Evolutionary conservation across 352 stramenopile genomes (phyloP).

Genomic region (Globisporangium megalacanthum): DNA sequence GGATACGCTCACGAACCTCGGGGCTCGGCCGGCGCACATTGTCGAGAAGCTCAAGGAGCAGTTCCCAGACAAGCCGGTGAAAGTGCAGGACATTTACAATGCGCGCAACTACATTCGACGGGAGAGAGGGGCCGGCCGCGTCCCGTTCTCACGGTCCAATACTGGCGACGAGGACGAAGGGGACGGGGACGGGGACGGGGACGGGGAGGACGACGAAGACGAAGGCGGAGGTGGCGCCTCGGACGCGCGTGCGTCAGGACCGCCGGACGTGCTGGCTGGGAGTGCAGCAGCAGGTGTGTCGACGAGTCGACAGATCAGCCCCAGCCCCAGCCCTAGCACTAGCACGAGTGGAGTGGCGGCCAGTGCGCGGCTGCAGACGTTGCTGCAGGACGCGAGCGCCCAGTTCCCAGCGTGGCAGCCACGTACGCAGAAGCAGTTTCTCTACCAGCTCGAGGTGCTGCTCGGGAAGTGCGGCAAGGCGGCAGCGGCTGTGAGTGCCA

Average conservation of each 20-base stretch:
- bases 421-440: constrained; percentile 14
- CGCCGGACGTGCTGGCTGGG: too few species aligned
- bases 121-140: constrained; percentile 26
- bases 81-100: constrained; percentile 55
- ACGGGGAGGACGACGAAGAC: background rate
- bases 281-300: background rate
- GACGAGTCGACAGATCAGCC: too few species aligned
- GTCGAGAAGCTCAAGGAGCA: constrained; percentile 29
- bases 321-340: background rate
- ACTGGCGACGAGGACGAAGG: too few species aligned
- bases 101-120: constrained; percentile 35
- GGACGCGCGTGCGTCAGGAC: background rate
- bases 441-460: constrained; percentile 13
- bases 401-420: constrained; percentile 6
- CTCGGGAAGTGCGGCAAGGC: constrained; percentile 8
- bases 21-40: constrained; percentile 28
- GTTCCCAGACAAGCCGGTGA: constrained; percentile 38
- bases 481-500: background rate
- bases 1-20: constrained; percentile 26
- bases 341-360: background rate
- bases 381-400: background rate
- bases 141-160: constrained; percentile 17
- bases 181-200: background rate
- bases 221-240: background rate
- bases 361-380: constrained; percentile 2